Evolutionary conservation across 148 eudicot genomes (phyloP), one percentile per base, ranked within the genome.

Genomic region (Agrostemma githago): DNA sequence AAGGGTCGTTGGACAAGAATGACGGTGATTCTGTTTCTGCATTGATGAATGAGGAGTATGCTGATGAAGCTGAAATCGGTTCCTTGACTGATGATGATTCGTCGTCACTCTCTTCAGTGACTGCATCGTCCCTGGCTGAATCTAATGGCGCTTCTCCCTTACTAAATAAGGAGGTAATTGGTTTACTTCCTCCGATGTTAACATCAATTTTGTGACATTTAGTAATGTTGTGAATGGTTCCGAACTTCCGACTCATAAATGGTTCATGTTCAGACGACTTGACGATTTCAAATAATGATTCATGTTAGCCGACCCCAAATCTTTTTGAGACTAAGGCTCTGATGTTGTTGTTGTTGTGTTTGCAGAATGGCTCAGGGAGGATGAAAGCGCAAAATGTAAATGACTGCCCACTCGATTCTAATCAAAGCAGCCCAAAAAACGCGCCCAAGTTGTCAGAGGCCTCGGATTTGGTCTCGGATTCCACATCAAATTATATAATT

Each of bases 41-140:
- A 11, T 61, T 86, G 76, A 88, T 86, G 87, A 80, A 81, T 75
- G 95, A 89, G 85, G 96, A 95, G 78, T 85, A 89, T 82, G 92
- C 89, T 9, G 99, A 92, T 71, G 99, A 90, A 84, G 89, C 99
- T 39, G 98, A 92, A 82, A 64, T 80, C 78, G 88, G 88, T 11
- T 88, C 93, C 34, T 73, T 81, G 40, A 83, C 88, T 1, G 97
- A 92, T 84, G 94, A 90, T 74, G 93, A 95, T 83, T 72, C 84
- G 75, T 92, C 99, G 1, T 88, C 97, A 4, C 89, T 85, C 74
- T 88, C 96, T 12, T 95, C 97, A 20, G 59, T 85, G 75, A 80
- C 83, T 66, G 85, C 82, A 80, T 82, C 89, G 75, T 87, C 86
- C 62, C 73, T 81, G 26, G 58, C 72, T 8, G 91, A 84, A 42